These are phyloP conservation scores for Solanum hybrid DNA, from an alignment of 305 asterid genomes.

Conservation along the genomic window DNA sequence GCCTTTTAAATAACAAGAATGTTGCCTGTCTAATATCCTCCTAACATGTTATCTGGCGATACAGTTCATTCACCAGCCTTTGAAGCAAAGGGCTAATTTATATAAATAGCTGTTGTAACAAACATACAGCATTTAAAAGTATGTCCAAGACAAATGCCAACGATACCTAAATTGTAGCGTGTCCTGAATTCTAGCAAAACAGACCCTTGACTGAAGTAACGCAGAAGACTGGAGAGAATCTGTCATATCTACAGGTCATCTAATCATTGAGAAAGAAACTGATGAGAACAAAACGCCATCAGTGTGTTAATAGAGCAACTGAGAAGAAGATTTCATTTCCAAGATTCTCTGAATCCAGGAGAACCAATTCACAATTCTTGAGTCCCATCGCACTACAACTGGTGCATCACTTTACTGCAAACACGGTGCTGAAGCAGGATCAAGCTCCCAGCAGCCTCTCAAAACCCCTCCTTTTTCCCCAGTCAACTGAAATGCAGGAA, in stretches of 20 bases:
- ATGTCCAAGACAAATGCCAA: not conserved
- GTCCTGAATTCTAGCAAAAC: not conserved
- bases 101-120: not conserved
- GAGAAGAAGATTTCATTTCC: not conserved
- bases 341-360: not conserved
- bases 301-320: not conserved
- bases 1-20: not conserved
- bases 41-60: not conserved
- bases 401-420: not conserved
- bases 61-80: not conserved
- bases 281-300: not conserved
- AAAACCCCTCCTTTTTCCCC: conserved; percentile 8
- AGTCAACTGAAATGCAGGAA: conserved; percentile 12
- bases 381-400: not conserved
- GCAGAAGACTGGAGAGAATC: not conserved
- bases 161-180: not conserved
- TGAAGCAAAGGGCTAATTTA: not conserved
- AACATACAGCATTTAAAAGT: not conserved
- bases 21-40: not conserved
- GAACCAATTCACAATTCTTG: not conserved
- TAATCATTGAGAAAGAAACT: not conserved
- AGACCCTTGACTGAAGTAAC: not conserved
- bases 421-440: conserved; percentile 16
- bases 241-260: not conserved
- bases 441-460: conserved; percentile 20